Conservation (phyloP, 1,139 yeast genomes). For the Arxiozyma bovina region DNA sequence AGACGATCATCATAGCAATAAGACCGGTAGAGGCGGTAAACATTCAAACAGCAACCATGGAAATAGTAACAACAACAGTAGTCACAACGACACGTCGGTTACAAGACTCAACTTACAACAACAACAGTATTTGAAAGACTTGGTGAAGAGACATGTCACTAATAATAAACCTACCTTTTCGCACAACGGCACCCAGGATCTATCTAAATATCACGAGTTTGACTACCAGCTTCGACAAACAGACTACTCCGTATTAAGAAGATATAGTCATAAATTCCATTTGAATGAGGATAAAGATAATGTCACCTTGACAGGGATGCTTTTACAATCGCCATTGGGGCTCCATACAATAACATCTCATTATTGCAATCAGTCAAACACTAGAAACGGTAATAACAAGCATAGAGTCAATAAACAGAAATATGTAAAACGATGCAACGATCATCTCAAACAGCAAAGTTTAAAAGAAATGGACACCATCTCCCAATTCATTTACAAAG, state of each 20-base stretch:
- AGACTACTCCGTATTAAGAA: conserved; percentile 26
- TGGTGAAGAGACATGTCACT: conserved; percentile 24
- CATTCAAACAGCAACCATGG: not conserved
- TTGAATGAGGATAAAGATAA: conserved; percentile 23
- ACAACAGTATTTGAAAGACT: conserved; percentile 27
- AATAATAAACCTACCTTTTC: conserved; percentile 22
- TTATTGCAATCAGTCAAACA: not conserved
- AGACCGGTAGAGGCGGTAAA: not conserved
- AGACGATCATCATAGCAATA: conserved; percentile 7
- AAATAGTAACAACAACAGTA: not conserved
- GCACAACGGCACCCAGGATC: not conserved
- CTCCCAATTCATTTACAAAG: conserved; percentile 32
- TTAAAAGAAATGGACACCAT: conserved; percentile 29
- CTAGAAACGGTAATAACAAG: conserved; percentile 12
- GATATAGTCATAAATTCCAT: conserved; percentile 28
- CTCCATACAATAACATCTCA: conserved; percentile 22
- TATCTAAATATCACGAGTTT: not conserved
- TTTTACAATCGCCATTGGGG: conserved; percentile 29
- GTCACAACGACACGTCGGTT: not conserved
- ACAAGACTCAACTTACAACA: conserved; percentile 27
- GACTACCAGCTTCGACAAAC: conserved; percentile 18
- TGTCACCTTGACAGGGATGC: conserved; percentile 26
- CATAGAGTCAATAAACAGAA: conserved; percentile 7
- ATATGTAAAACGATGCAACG: not conserved
- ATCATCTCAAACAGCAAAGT: conserved; percentile 22